Evolutionary conservation across 129 eudicot species (phyloP).

Genomic region (Tanacetum coccineum): DNA sequence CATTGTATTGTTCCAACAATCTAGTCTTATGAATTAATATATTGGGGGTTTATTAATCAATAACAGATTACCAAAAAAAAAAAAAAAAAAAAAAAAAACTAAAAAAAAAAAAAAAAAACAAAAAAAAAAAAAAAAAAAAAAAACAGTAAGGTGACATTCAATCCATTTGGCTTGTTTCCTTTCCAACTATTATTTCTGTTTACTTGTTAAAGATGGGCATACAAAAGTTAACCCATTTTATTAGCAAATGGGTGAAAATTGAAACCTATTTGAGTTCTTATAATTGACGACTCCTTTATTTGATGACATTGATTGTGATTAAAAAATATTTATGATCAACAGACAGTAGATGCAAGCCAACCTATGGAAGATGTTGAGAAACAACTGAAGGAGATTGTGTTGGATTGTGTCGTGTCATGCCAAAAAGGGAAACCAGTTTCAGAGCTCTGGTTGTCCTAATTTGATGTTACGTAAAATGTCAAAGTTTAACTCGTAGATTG

Average conservation of each 20-base stretch:
- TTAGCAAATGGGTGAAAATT: background rate
- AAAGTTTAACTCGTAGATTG: background rate
- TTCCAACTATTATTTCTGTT: background rate
- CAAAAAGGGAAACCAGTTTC: conserved; percentile 57
- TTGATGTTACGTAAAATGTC: background rate
- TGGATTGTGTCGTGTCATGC: conserved; percentile 56
- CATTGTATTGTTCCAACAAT: background rate
- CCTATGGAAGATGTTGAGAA: conserved; percentile 73
- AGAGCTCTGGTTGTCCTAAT: conserved; percentile 55
- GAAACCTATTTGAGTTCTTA: background rate
- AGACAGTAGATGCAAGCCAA: conserved; percentile 75
- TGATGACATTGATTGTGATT: conserved; percentile 13
- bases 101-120: too few species aligned
- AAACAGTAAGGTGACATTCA: background rate
- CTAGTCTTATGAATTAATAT: background rate
- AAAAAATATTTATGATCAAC: conserved; percentile 14
- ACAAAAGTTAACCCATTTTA: too few species aligned
- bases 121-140: too few species aligned
- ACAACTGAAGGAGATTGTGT: conserved; percentile 47
- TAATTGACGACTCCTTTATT: background rate
- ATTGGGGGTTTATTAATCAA: background rate
- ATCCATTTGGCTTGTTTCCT: background rate
- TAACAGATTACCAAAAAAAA: too few species aligned
- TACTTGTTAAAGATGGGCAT: background rate
- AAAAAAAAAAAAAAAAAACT: too few species aligned